Conservation (phyloP, 345 rosid species). For the Melaleuca alternifolia region DNA sequence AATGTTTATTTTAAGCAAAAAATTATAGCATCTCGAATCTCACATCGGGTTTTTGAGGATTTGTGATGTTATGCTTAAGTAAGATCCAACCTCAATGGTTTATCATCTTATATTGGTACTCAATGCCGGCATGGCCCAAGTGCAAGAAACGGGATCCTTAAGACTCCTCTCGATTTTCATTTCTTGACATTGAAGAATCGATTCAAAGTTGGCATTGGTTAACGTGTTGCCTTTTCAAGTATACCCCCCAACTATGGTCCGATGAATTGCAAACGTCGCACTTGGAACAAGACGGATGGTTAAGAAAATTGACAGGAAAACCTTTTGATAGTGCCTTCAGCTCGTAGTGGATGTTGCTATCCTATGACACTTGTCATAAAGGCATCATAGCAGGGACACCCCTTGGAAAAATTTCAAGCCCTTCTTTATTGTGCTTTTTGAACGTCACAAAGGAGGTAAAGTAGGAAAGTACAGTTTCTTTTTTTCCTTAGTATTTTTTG, state of each 20-base stretch:
- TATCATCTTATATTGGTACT: neutral
- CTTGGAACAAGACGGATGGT: neutral
- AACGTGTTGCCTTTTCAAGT: neutral
- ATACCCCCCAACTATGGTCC: neutral
- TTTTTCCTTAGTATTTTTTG: neutral
- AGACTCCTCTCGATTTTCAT: neutral
- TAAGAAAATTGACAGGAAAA: neutral
- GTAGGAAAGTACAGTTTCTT: neutral
- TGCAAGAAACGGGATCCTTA: neutral
- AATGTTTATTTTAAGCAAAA: neutral
- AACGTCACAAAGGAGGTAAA: neutral
- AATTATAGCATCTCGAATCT: neutral
- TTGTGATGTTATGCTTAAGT: neutral
- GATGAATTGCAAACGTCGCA: neutral
- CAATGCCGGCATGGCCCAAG: neutral
- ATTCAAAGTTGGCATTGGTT: neutral
- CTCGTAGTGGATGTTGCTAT: neutral
- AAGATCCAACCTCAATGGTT: neutral
- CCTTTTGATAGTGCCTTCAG: neutral
- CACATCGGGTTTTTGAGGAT: neutral
- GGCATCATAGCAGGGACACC: neutral
- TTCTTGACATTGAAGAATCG: neutral
- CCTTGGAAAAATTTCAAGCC: neutral
- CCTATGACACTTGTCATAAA: neutral
- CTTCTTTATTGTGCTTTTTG: neutral